phyloP scores from a whole-genome alignment of 78 protist genomes.

The Emiliania huxleyi region DNA sequence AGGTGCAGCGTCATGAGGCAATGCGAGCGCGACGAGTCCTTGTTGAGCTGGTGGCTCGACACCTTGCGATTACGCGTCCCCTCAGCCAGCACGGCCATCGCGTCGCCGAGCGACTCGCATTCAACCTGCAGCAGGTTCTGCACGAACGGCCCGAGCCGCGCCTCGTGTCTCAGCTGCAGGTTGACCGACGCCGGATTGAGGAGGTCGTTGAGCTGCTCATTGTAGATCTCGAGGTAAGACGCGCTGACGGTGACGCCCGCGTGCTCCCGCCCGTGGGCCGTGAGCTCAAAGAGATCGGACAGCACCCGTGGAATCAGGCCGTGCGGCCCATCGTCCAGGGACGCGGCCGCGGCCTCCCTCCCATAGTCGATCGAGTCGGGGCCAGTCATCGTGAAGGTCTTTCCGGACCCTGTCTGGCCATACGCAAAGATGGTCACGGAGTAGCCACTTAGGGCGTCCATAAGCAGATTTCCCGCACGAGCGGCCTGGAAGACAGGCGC shows the following conservation, averaged over 20 bases:
- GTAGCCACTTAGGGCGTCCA: constrained; percentile 33
- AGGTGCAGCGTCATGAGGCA: neutral
- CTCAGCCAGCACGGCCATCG: constrained; percentile 39
- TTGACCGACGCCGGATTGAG: constrained; percentile 14
- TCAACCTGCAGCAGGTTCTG: constrained; percentile 35
- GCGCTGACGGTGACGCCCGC: neutral
- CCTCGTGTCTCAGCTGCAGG: neutral
- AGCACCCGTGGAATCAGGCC: constrained; percentile 44
- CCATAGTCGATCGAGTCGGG: neutral
- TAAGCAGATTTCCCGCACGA: neutral
- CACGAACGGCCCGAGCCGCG: constrained; percentile 24
- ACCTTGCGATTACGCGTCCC: constrained; percentile 31
- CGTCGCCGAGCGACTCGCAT: constrained; percentile 37
- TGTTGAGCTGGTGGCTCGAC: constrained; percentile 41
- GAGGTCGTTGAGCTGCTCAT: constrained; percentile 47
- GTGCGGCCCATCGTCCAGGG: neutral
- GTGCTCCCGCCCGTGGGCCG: too few relatives aligned
- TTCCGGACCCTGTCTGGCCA: constrained; percentile 50
- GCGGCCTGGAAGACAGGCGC: neutral
- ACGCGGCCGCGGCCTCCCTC: neutral
- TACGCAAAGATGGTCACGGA: constrained; percentile 19
- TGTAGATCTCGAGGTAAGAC: constrained; percentile 52
- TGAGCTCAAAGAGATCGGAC: neutral
- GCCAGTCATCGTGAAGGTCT: constrained; percentile 45
- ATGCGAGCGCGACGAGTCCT: constrained; percentile 49